A percentile compares a stretch with the other conserved stretches of the same genome.
Evolutionary conservation across 2,329 filamentous ascomycete genomes (phyloP).

Genomic region (Verticillium nubilum): DNA sequence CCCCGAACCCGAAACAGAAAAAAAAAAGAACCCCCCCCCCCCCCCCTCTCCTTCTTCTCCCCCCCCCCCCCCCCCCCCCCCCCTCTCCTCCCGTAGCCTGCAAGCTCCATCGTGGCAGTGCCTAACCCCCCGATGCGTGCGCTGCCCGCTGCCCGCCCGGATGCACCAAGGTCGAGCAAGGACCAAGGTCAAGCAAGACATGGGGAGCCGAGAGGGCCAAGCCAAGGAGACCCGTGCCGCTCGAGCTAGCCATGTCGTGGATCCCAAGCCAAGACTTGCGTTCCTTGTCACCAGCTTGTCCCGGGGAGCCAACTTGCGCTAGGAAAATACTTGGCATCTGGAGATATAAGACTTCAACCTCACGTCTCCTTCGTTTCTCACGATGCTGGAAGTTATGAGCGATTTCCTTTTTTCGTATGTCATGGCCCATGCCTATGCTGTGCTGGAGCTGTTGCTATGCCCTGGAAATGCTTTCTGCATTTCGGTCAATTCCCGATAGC

Average conservation of each 20-base stretch:
- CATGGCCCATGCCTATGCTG: neutral
- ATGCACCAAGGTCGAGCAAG: neutral
- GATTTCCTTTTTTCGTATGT: constrained; percentile 7
- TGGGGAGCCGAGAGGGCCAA: neutral
- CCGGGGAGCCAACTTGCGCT: constrained; percentile 6
- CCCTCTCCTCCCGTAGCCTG: neutral
- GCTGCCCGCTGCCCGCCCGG: too few species aligned
- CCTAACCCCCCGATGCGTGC: neutral
- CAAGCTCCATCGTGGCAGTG: constrained; percentile 1
- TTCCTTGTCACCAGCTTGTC: constrained; percentile 12
- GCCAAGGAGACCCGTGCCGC: neutral
- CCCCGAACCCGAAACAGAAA: too few species aligned
- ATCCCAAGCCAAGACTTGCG: constrained; percentile 10
- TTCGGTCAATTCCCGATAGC: neutral
- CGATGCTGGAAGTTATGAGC: constrained; percentile 6
- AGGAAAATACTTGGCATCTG: constrained; percentile 13
- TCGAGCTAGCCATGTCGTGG: neutral
- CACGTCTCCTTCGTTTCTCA: constrained; percentile 5
- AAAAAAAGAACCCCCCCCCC: too few species aligned
- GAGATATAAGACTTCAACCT: constrained; percentile 9
- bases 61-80: too few species aligned
- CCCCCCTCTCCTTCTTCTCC: neutral
- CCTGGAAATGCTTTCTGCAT: neutral
- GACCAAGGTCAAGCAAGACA: neutral
- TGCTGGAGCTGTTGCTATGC: neutral